These are phyloP conservation scores for Ballota nigra DNA, from an alignment of 257 asterid genomes.

Conservation along the genomic window DNA sequence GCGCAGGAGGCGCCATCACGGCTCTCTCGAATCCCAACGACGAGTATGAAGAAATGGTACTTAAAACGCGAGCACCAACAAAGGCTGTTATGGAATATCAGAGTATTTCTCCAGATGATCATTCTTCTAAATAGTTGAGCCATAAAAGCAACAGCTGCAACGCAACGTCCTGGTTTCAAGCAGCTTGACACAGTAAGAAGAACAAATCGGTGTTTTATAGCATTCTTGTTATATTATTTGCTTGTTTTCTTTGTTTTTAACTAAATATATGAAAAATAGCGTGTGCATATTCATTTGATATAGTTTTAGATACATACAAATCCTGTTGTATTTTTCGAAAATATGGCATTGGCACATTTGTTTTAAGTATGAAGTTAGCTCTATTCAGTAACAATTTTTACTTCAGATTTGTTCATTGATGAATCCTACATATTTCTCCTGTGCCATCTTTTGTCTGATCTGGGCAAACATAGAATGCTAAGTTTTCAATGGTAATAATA, in stretches of 20 bases:
- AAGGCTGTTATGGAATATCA: slow-evolving; percentile 52
- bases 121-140: background rate
- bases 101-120: slow-evolving; percentile 5
- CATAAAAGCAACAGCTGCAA: too few relatives aligned
- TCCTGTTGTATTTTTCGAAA: background rate
- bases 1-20: slow-evolving; percentile 97
- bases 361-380: background rate
- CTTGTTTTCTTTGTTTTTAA: too few relatives aligned
- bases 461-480: too few relatives aligned
- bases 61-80: slow-evolving; percentile 84
- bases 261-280: background rate
- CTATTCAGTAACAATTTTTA: too few relatives aligned
- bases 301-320: background rate
- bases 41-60: slow-evolving; percentile 88
- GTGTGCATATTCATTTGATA: slow-evolving; percentile 5
- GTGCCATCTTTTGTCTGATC: too few relatives aligned
- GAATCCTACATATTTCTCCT: too few relatives aligned
- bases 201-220: too few relatives aligned
- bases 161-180: too few relatives aligned
- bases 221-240: background rate
- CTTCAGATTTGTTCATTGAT: too few relatives aligned
- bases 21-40: slow-evolving; percentile 77
- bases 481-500: too few relatives aligned
- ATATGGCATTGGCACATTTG: background rate
- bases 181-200: too few relatives aligned